A percentile compares a stretch with the other conserved stretches of the same genome.
phyloP scores from a whole-genome alignment of 257 asterid genomes.

The Agastache rugosa region DNA sequence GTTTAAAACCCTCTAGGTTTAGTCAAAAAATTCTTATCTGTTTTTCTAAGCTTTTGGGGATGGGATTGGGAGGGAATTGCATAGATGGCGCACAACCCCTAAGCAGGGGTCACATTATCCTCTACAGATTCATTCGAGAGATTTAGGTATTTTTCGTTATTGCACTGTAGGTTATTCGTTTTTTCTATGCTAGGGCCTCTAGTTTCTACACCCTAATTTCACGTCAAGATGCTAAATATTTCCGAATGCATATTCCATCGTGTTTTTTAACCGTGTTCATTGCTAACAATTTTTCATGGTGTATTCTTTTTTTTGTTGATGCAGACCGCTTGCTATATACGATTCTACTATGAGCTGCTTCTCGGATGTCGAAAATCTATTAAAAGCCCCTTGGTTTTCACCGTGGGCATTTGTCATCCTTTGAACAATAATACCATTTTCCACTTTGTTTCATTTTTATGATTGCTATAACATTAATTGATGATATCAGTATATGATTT shows the following conservation, averaged over 20 bases:
- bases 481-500: not conserved
- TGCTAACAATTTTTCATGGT: not conserved
- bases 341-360: constrained; percentile 5
- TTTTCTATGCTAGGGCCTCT: too few species aligned
- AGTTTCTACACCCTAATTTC: too few species aligned
- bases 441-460: not conserved
- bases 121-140: not conserved
- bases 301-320: not conserved
- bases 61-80: too few species aligned
- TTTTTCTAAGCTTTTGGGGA: too few species aligned
- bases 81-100: too few species aligned
- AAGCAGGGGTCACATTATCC: not conserved
- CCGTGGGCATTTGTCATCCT: not conserved
- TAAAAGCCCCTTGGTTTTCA: not conserved
- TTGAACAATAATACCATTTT: not conserved
- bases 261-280: not conserved
- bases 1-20: not conserved
- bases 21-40: not conserved
- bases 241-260: too few species aligned
- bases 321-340: not conserved
- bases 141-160: too few species aligned
- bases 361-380: not conserved
- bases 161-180: too few species aligned
- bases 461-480: not conserved
- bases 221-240: too few species aligned